These are phyloP conservation scores for Ulmus americana DNA, from an alignment of 331 rosid species.

Conservation along the genomic window DNA sequence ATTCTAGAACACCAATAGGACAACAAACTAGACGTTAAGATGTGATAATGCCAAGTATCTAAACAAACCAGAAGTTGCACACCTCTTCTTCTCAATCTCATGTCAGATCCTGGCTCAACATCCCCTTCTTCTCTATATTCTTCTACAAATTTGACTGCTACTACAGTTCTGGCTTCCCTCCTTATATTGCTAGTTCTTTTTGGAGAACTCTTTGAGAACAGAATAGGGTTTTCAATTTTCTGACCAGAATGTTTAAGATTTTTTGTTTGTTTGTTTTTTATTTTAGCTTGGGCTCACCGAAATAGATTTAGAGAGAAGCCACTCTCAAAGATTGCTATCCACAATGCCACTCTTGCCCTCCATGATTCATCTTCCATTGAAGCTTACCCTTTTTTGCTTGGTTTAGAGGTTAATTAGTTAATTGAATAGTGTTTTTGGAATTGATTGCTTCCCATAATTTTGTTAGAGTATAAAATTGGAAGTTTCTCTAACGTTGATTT, in stretches of 20 bases:
- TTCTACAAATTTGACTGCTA: no score
- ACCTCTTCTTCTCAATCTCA: no score
- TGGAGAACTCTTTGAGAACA: background rate
- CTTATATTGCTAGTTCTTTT: background rate
- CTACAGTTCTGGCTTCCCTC: no score
- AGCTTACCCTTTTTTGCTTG: slow-evolving; percentile 57
- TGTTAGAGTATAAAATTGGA: no score
- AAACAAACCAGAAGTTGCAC: no score
- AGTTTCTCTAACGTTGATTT: no score
- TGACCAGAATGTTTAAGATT: slow-evolving; percentile 1
- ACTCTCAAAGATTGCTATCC: slow-evolving; percentile 37
- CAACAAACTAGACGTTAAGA: no score
- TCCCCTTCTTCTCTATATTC: no score
- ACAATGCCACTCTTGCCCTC: slow-evolving; percentile 17
- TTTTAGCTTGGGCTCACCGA: slow-evolving; percentile 6
- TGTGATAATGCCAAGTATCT: no score
- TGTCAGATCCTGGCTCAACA: no score
- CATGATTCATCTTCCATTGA: slow-evolving; percentile 31
- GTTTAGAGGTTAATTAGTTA: slow-evolving; percentile 33
- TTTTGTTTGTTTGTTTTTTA: slow-evolving; percentile 5
- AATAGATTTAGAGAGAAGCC: slow-evolving; percentile 21
- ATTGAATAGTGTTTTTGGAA: background rate
- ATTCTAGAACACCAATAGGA: no score
- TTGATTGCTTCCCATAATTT: background rate
- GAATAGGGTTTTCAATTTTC: background rate